Percentiles rank a stretch among this genome's conserved stretches.
These are phyloP conservation scores for Dillenia suffruticosa DNA, from an alignment of 164 flowering plant species.

Conservation along the genomic window DNA sequence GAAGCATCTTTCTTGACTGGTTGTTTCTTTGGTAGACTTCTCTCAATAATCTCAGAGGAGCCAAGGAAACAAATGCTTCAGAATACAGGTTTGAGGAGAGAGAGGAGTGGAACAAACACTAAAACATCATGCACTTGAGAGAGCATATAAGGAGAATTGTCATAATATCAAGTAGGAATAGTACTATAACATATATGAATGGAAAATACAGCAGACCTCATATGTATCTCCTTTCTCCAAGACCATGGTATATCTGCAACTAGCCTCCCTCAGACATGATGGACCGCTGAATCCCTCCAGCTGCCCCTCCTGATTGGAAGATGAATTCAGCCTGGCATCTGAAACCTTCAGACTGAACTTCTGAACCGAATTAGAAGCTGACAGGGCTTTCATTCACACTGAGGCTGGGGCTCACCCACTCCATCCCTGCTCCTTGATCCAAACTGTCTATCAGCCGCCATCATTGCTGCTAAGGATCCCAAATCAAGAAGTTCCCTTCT, in stretches of 20 bases:
- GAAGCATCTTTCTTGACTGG: slow-evolving; percentile 74
- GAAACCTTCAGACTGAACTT: slow-evolving; percentile 73
- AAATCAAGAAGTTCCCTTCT: slow-evolving; percentile 83
- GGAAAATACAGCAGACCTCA: slow-evolving; percentile 56
- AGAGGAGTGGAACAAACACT: too few species aligned
- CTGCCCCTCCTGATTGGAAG: slow-evolving; percentile 89
- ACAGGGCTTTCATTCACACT: slow-evolving; percentile 69
- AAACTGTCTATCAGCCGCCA: slow-evolving; percentile 57
- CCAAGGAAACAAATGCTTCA: slow-evolving; percentile 9
- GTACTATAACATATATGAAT: neutral
- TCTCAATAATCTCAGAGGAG: slow-evolving; percentile 72
- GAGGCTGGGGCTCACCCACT: slow-evolving; percentile 71
- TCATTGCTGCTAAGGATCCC: slow-evolving; percentile 72
- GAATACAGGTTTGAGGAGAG: neutral
- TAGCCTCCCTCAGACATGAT: slow-evolving; percentile 83
- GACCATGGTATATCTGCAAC: slow-evolving; percentile 81
- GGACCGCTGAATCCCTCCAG: slow-evolving; percentile 75
- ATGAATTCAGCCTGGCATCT: slow-evolving; percentile 50
- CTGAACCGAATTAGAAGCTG: slow-evolving; percentile 49
- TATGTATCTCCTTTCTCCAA: slow-evolving; percentile 97
- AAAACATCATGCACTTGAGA: too few species aligned
- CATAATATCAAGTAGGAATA: neutral
- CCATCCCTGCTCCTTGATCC: slow-evolving; percentile 48
- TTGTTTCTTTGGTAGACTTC: slow-evolving; percentile 78
- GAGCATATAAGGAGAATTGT: neutral